phyloP scores from a whole-genome alignment of 345 rosid genomes.

The Salix viminalis region DNA sequence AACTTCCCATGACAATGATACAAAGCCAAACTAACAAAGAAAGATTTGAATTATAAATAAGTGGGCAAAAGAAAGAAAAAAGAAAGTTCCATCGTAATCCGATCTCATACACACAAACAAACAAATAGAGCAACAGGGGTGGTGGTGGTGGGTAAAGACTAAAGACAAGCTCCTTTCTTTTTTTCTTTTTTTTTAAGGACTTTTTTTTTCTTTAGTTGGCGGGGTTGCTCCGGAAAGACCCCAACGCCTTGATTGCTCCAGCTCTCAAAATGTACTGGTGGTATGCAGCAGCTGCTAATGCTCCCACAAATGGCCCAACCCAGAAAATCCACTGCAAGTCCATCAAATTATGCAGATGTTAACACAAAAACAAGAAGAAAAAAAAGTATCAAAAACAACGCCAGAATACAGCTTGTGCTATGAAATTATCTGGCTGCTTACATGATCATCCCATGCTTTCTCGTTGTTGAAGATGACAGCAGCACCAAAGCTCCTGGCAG shows the following conservation, averaged over 20 bases:
- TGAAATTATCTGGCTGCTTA: neutral
- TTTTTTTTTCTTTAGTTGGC: conserved; percentile 27
- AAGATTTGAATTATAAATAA: conserved; percentile 5
- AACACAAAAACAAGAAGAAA: neutral
- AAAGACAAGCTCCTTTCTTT: conserved; percentile 1
- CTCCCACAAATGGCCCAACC: conserved; percentile 66
- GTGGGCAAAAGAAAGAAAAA: neutral
- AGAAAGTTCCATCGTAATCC: conserved; percentile 4
- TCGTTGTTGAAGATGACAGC: conserved; percentile 51
- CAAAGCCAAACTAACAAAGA: conserved; percentile 13
- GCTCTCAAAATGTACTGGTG: conserved; percentile 59
- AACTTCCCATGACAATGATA: conserved; percentile 26
- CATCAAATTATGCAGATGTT: neutral
- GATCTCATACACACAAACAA: conserved; percentile 26
- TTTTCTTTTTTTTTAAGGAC: neutral
- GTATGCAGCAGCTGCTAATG: conserved; percentile 67
- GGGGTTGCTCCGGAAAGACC: conserved; percentile 65
- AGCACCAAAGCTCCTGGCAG: conserved; percentile 64
- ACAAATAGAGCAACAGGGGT: conserved; percentile 7
- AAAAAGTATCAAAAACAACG: neutral
- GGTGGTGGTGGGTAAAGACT: neutral
- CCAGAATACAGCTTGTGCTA: neutral
- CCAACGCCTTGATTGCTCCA: conserved; percentile 56
- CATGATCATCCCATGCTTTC: conserved; percentile 62
- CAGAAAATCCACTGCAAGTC: conserved; percentile 62